Conservation (phyloP, 2,329 filamentous ascomycete genomes). For the Epichloe brachyelytri region DNA sequence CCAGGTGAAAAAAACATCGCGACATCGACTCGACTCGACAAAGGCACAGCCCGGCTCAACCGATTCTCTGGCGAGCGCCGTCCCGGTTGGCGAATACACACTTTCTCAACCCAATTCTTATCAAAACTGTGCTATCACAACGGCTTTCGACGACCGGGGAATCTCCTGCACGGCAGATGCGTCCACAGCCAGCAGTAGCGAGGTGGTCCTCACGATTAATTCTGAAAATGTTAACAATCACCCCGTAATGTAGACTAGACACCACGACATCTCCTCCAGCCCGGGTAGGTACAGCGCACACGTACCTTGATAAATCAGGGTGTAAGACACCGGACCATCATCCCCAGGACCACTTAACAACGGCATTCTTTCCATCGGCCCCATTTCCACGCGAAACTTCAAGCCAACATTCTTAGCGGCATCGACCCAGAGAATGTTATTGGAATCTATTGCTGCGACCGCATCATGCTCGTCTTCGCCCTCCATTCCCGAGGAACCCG, state of each 20-base stretch:
- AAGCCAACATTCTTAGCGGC: slow-evolving; percentile 50
- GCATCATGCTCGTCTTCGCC: background rate
- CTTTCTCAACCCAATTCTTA: background rate
- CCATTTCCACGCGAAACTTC: slow-evolving; percentile 43
- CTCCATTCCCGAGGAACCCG: slow-evolving; percentile 7
- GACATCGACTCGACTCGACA: too few relatives aligned
- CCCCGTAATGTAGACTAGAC: too few relatives aligned
- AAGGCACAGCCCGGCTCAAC: too few relatives aligned
- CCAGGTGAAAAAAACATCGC: too few relatives aligned
- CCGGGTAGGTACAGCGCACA: background rate
- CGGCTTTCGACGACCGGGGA: slow-evolving; percentile 48
- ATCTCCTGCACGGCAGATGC: slow-evolving; percentile 47
- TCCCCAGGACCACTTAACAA: slow-evolving; percentile 46
- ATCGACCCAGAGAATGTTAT: slow-evolving; percentile 55
- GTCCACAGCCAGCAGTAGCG: slow-evolving; percentile 53
- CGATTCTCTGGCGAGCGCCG: too few relatives aligned
- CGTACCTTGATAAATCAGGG: slow-evolving; percentile 59
- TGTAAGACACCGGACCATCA: slow-evolving; percentile 55
- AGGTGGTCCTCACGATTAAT: slow-evolving; percentile 50
- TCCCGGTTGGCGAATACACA: too few relatives aligned
- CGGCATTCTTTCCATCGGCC: slow-evolving; percentile 29
- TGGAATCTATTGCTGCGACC: slow-evolving; percentile 3
- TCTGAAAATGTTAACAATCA: slow-evolving; percentile 30
- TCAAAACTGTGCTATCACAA: slow-evolving; percentile 41
- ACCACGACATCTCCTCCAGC: too few relatives aligned